Percentiles rank a stretch among this genome's conserved stretches.
Evolutionary conservation across 805 yeast species (phyloP).

Genomic region (Cyberlindnera mrakii): DNA sequence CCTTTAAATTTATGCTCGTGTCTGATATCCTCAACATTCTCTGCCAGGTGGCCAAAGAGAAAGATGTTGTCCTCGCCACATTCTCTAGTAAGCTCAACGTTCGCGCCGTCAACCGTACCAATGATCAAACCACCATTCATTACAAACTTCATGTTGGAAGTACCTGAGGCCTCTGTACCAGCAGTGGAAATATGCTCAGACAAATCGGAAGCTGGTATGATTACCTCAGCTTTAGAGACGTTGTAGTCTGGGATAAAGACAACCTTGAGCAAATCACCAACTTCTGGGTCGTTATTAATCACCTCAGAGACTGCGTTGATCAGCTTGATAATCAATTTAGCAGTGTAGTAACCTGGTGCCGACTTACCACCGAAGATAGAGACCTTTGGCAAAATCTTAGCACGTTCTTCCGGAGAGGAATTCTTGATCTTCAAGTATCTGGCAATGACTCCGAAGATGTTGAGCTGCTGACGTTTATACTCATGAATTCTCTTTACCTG

Average conservation of each 20-base stretch:
- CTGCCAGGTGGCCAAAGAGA: constrained; percentile 85
- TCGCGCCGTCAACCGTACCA: constrained; percentile 97
- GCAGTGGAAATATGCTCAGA: constrained; percentile 95
- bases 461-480: constrained; percentile 91
- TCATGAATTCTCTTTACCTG: constrained; percentile 96
- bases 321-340: constrained; percentile 82
- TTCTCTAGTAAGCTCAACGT: constrained; percentile 90
- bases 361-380: constrained; percentile 89
- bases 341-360: constrained; percentile 97
- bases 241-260: constrained; percentile 89
- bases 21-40: constrained; percentile 82
- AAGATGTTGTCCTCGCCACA: constrained; percentile 91
- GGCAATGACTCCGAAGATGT: constrained; percentile 82
- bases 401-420: constrained; percentile 56
- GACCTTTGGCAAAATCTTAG: constrained; percentile 62
- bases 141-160: constrained; percentile 93
- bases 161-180: constrained; percentile 95
- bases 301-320: constrained; percentile 77
- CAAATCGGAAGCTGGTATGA: constrained; percentile 84
- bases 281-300: constrained; percentile 69
- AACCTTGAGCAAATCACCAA: constrained; percentile 74
- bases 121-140: constrained; percentile 89
- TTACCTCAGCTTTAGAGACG: constrained; percentile 89
- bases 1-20: constrained; percentile 59
- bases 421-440: constrained; percentile 74